These are phyloP conservation scores for Boletus reticulatus DNA, from an alignment of 768 basidiomycete species.

Conservation along the genomic window DNA sequence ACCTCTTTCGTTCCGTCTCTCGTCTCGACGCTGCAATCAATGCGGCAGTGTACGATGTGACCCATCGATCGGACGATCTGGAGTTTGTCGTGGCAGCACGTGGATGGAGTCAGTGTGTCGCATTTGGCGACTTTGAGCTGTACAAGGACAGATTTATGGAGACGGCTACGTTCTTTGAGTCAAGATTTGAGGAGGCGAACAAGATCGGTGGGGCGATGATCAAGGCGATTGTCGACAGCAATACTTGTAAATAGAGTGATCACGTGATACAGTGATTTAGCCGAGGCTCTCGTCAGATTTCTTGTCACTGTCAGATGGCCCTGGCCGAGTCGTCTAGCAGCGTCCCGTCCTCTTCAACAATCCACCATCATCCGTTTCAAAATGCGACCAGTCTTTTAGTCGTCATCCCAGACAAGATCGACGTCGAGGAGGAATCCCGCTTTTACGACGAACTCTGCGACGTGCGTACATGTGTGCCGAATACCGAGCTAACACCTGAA, in stretches of 20 bases:
- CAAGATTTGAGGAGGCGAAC: conserved; percentile 82
- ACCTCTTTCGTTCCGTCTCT: conserved; percentile 74
- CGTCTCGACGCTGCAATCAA: conserved; percentile 69
- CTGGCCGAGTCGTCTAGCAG: conserved; percentile 4
- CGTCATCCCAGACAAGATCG: conserved; percentile 54
- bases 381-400: conserved; percentile 48
- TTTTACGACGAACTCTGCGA: conserved; percentile 65
- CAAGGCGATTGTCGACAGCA: conserved; percentile 72
- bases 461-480: conserved; percentile 24
- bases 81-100: conserved; percentile 93
- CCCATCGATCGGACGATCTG: conserved; percentile 85
- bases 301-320: neutral
- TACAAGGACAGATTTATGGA: conserved; percentile 79
- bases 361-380: conserved; percentile 43
- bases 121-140: conserved; percentile 87
- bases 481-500: neutral
- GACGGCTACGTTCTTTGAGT: conserved; percentile 81
- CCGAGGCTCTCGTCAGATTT: too few relatives aligned
- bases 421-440: conserved; percentile 65
- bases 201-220: conserved; percentile 87
- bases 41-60: conserved; percentile 71
- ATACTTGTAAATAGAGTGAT: neutral
- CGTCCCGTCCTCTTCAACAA: conserved; percentile 6
- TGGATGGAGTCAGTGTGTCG: conserved; percentile 95
- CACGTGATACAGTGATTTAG: neutral